A percentile compares a stretch with the other conserved stretches of the same genome.
Evolutionary conservation across 306 rosid genomes (phyloP).

Genomic region (Malus sylvestris): DNA sequence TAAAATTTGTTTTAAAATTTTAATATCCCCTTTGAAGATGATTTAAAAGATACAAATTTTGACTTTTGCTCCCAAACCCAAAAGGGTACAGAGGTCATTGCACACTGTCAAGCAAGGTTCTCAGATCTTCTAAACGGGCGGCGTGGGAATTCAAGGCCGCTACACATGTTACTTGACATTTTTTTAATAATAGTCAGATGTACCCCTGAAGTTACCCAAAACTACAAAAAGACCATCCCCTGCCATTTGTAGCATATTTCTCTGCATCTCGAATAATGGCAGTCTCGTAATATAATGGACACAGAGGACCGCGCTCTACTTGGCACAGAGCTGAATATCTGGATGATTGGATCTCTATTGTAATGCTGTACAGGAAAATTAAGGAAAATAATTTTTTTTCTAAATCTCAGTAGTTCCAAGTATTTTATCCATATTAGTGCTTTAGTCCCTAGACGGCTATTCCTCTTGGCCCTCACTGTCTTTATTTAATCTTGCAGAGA

Average conservation of each 20-base stretch:
- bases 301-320: not conserved
- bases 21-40: too few relatives aligned
- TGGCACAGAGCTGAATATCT: not conserved
- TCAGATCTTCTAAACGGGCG: slow-evolving; percentile 11
- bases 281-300: not conserved
- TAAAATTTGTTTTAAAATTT: too few relatives aligned
- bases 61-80: not conserved
- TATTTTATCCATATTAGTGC: not conserved
- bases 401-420: not conserved
- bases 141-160: not conserved
- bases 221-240: not conserved
- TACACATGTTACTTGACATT: not conserved
- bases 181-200: not conserved
- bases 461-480: not conserved
- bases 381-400: too few relatives aligned
- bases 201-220: not conserved
- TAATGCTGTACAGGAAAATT: too few relatives aligned
- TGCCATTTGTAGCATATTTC: not conserved
- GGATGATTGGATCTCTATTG: not conserved
- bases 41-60: not conserved
- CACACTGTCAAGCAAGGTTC: not conserved
- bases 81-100: slow-evolving; percentile 18
- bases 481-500: not conserved
- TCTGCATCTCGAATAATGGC: not conserved
- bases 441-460: not conserved